phyloP scores from a whole-genome alignment of 371 early-diverging fungal genomes.

The Rhizomucor pusillus region DNA sequence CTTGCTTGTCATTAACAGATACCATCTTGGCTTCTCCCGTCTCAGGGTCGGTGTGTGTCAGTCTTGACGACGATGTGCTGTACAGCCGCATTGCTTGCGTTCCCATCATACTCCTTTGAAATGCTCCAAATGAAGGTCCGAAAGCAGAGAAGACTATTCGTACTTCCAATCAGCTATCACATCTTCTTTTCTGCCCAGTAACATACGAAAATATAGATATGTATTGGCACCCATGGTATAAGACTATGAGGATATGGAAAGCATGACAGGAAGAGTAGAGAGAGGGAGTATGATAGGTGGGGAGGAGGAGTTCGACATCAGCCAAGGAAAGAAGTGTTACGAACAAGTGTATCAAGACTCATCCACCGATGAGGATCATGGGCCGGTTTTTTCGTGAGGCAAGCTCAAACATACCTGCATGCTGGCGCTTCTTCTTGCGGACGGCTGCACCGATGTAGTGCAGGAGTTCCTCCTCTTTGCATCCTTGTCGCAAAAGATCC shows the following conservation, averaged over 20 bases:
- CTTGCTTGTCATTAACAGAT: constrained; percentile 66
- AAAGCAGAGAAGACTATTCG: too few relatives aligned
- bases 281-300: neutral
- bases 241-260: neutral
- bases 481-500: constrained; percentile 71
- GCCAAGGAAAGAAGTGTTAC: too few relatives aligned
- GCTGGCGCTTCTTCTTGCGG: constrained; percentile 83
- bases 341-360: too few relatives aligned
- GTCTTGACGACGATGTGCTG: neutral
- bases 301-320: neutral
- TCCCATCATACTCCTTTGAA: too few relatives aligned
- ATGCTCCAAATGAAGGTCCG: too few relatives aligned
- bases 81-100: neutral
- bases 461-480: constrained; percentile 64
- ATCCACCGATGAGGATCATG: constrained; percentile 95
- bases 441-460: constrained; percentile 75
- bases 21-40: constrained; percentile 86
- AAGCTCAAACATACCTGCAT: constrained; percentile 88
- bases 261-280: neutral
- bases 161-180: too few relatives aligned
- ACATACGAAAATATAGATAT: too few relatives aligned
- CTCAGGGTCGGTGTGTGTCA: constrained; percentile 76
- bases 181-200: too few relatives aligned
- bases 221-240: neutral
- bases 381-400: constrained; percentile 84